These are phyloP conservation scores for Xylariales sp. DNA, from an alignment of 2,329 filamentous ascomycete species.

Conservation along the genomic window DNA sequence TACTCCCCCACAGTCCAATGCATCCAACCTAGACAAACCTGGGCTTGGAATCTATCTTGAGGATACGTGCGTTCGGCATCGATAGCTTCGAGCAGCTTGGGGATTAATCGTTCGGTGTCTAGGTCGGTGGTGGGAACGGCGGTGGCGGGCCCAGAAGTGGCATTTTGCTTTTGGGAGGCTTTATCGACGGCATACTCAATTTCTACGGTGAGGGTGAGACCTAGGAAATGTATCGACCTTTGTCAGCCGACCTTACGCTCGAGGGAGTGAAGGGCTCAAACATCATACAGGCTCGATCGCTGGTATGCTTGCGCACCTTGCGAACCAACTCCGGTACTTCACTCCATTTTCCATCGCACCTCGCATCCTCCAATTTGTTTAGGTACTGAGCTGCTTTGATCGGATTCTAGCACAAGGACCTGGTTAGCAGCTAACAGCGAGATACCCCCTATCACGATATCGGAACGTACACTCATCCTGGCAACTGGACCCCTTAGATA, in stretches of 20 bases:
- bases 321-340: constrained; percentile 88
- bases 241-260: constrained; percentile 36
- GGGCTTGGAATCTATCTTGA: constrained; percentile 79
- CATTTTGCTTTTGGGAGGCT: constrained; percentile 58
- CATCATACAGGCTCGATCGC: constrained; percentile 81
- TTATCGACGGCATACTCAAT: constrained; percentile 74
- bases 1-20: constrained; percentile 82
- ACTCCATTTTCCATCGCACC: constrained; percentile 89
- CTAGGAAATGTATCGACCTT: constrained; percentile 55
- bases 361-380: constrained; percentile 82
- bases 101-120: constrained; percentile 58
- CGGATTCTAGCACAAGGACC: constrained; percentile 57
- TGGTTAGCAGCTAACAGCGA: constrained; percentile 41
- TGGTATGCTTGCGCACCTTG: constrained; percentile 94
- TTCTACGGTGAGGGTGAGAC: constrained; percentile 76
- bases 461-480: constrained; percentile 48
- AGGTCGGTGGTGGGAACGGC: constrained; percentile 57
- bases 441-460: constrained; percentile 19
- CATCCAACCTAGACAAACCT: constrained; percentile 85
- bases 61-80: constrained; percentile 65
- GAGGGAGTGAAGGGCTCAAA: constrained; percentile 25
- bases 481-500: constrained; percentile 32
- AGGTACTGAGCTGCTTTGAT: constrained; percentile 87
- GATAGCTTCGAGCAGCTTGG: constrained; percentile 66
- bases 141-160: constrained; percentile 55